Percentiles rank a stretch among this genome's conserved stretches.
phyloP scores from a whole-genome alignment of 192 early-diverging fungal species.

The Backusella liffmaniae region DNA sequence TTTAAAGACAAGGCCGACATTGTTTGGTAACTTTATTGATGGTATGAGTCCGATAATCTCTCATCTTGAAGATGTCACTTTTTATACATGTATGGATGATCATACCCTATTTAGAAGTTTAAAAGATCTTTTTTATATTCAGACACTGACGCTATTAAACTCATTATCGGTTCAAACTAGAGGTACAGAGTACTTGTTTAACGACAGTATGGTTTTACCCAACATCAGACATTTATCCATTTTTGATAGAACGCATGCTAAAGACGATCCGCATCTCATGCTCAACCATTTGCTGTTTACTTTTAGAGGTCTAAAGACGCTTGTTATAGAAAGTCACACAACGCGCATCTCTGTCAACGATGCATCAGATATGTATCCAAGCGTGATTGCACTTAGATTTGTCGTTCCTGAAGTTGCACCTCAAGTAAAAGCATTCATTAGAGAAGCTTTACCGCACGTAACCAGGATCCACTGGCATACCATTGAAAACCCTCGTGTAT shows the following conservation, averaged over 20 bases:
- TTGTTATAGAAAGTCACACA: not conserved
- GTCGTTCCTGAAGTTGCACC: not conserved
- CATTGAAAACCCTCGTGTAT: not conserved
- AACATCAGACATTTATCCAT: not conserved
- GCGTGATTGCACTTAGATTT: not conserved
- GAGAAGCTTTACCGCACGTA: not conserved
- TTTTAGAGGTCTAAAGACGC: not conserved
- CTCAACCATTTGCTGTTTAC: not conserved
- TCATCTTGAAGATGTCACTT: not conserved
- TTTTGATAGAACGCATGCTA: not conserved
- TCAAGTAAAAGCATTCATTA: not conserved
- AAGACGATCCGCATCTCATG: not conserved
- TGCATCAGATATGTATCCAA: not conserved
- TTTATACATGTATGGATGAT: not conserved
- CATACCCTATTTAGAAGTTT: not conserved
- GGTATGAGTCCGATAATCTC: not conserved
- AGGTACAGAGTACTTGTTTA: not conserved
- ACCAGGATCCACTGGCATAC: not conserved
- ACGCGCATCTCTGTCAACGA: not conserved
- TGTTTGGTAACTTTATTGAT: not conserved
- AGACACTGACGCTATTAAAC: not conserved
- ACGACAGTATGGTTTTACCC: not conserved
- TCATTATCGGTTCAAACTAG: not conserved
- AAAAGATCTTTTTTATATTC: not conserved
- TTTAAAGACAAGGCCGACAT: not conserved